Evolutionary conservation across 2,329 filamentous ascomycete species (phyloP).

Genomic region (Penicillium nordicum): DNA sequence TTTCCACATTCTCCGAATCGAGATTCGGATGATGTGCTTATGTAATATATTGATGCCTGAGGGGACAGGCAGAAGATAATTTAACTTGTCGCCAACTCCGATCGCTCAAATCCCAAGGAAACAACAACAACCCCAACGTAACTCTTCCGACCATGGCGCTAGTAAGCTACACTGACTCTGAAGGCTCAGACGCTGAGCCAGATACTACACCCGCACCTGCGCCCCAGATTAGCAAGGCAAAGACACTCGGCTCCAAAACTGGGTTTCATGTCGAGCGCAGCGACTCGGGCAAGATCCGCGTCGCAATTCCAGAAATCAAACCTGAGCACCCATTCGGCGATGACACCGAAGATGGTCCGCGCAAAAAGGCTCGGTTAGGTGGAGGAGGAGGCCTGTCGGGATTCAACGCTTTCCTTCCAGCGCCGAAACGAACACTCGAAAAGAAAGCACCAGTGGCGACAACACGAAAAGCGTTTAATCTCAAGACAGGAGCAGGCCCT

Average conservation of each 20-base stretch:
- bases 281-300: slow-evolving; percentile 77
- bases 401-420: slow-evolving; percentile 82
- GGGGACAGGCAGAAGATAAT: background rate
- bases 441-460: slow-evolving; percentile 35
- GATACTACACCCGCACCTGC: slow-evolving; percentile 30
- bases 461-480: slow-evolving; percentile 59
- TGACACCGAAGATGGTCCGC: slow-evolving; percentile 51
- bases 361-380: slow-evolving; percentile 67
- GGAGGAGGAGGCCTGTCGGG: slow-evolving; percentile 69
- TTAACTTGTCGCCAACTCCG: background rate
- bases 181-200: slow-evolving; percentile 61
- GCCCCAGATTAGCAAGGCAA: slow-evolving; percentile 6
- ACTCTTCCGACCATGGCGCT: slow-evolving; percentile 60
- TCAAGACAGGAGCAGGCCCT: slow-evolving; percentile 80
- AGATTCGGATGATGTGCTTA: background rate
- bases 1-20: background rate
- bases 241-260: slow-evolving; percentile 39
- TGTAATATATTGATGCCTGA: background rate
- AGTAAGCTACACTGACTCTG: slow-evolving; percentile 80
- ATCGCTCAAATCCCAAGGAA: background rate
- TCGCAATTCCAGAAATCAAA: slow-evolving; percentile 65
- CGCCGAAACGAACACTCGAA: slow-evolving; percentile 62
- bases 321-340: slow-evolving; percentile 32
- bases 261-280: slow-evolving; percentile 75
- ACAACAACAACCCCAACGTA: background rate